Evolutionary conservation across 805 yeast genomes (phyloP).

Genomic region (Myxozyma udenii): DNA sequence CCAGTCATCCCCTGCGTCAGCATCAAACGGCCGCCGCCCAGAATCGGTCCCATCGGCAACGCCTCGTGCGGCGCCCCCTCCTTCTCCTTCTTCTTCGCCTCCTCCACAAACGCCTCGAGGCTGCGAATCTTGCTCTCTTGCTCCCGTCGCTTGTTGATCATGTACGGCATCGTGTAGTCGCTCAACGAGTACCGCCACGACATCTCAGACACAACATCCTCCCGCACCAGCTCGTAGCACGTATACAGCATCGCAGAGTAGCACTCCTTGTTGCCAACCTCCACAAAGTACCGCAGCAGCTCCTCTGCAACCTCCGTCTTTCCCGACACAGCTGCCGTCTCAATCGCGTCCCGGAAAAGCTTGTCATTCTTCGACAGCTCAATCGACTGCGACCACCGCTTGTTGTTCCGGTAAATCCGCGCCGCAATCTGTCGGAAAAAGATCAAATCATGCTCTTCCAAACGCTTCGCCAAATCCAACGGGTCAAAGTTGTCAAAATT

Average conservation of each 20-base stretch:
- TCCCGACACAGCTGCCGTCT: constrained; percentile 81
- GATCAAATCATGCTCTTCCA: constrained; percentile 84
- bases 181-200: constrained; percentile 85
- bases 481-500: constrained; percentile 89
- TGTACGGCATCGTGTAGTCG: constrained; percentile 88
- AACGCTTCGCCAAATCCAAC: constrained; percentile 83
- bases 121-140: constrained; percentile 64
- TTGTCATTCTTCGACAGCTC: constrained; percentile 85
- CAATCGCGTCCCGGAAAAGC: constrained; percentile 91
- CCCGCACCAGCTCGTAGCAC: constrained; percentile 73
- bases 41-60: constrained; percentile 41
- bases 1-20: constrained; percentile 30
- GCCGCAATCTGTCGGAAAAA: constrained; percentile 98
- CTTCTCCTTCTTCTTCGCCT: constrained; percentile 56
- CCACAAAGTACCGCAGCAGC: constrained; percentile 84
- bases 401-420: constrained; percentile 85
- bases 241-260: constrained; percentile 84
- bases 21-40: constrained; percentile 27
- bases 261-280: constrained; percentile 94
- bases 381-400: constrained; percentile 88
- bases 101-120: constrained; percentile 66
- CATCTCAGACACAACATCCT: constrained; percentile 82
- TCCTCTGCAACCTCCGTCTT: constrained; percentile 84
- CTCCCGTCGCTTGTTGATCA: constrained; percentile 78
- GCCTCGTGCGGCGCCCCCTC: constrained; percentile 47